A percentile compares a stretch with the other conserved stretches of the same genome.
Conservation (phyloP, 345 rosid species). For the Raphanus raphanistrum region DNA sequence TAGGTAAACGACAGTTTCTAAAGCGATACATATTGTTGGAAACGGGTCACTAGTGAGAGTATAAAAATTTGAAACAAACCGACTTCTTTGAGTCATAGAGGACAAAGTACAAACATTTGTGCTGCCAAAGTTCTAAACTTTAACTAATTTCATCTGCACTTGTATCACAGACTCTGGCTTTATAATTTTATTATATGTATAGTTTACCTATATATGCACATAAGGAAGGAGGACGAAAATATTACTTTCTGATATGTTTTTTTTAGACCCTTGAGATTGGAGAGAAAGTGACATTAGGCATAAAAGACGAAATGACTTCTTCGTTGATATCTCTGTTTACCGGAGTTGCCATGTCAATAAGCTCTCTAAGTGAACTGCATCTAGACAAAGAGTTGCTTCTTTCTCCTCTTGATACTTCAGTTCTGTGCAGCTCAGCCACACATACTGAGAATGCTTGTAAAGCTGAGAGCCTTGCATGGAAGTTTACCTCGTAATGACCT, state of each 20-base stretch:
- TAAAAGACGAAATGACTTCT: constrained; percentile 52
- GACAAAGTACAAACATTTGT: constrained; percentile 12
- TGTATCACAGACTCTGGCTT: not conserved
- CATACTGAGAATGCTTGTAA: constrained; percentile 93
- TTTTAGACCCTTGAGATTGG: constrained; percentile 82
- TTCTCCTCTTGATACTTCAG: constrained; percentile 40
- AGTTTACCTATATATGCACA: constrained; percentile 7
- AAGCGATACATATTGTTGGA: not conserved
- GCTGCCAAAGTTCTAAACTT: not conserved
- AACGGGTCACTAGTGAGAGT: too few relatives aligned
- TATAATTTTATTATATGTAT: constrained; percentile 9
- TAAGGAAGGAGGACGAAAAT: not conserved
- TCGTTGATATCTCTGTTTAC: constrained; percentile 40
- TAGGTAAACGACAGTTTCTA: not conserved
- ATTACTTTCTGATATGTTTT: constrained; percentile 16
- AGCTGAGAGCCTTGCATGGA: constrained; percentile 83
- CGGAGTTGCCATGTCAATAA: constrained; percentile 59
- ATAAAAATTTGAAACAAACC: not conserved
- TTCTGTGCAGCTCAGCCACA: constrained; percentile 66
- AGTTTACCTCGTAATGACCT: constrained; percentile 58
- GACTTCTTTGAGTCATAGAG: constrained; percentile 14
- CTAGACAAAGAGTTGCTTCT: constrained; percentile 40
- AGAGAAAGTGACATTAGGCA: constrained; percentile 79
- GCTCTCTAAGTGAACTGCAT: constrained; percentile 65
- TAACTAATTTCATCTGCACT: constrained; percentile 5